phyloP scores from a whole-genome alignment of 805 yeast genomes.

The Saccharomycopsis amapae region DNA sequence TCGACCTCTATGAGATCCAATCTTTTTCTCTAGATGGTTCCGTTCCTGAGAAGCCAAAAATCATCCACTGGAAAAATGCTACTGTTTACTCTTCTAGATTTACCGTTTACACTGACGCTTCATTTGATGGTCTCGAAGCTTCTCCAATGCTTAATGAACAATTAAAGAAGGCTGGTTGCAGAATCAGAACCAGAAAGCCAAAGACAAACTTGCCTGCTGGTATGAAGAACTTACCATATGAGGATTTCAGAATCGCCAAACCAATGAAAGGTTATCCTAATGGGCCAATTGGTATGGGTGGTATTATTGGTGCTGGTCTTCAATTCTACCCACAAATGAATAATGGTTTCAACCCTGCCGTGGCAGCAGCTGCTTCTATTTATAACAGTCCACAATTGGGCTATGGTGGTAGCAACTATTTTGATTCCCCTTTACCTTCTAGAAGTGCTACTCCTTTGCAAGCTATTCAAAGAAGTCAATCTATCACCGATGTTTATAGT shows the following conservation, averaged over 20 bases:
- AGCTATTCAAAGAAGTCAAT: neutral
- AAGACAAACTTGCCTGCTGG: neutral
- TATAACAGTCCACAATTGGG: neutral
- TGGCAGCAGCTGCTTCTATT: neutral
- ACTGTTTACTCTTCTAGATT: conserved; percentile 15
- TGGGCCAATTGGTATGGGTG: neutral
- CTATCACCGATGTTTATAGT: conserved; percentile 8
- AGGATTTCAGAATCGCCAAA: conserved; percentile 8
- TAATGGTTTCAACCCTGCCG: neutral
- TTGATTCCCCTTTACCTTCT: conserved; percentile 13
- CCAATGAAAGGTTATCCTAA: neutral
- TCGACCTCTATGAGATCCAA: conserved; percentile 19
- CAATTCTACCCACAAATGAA: neutral
- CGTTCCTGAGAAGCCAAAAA: conserved; percentile 5
- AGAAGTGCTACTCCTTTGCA: conserved; percentile 13
- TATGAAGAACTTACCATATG: neutral
- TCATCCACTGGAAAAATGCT: conserved; percentile 18
- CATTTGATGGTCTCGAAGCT: conserved; percentile 22
- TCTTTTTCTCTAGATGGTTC: conserved; percentile 6
- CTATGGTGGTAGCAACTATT: neutral
- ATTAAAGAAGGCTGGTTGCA: conserved; percentile 22
- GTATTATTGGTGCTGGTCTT: neutral
- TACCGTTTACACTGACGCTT: conserved; percentile 21
- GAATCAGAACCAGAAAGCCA: conserved; percentile 22
- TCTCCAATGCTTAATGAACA: conserved; percentile 21